These are phyloP conservation scores for Thinopyrum elongatum DNA, from an alignment of 176 grass and related monocot genomes.

Conservation along the genomic window DNA sequence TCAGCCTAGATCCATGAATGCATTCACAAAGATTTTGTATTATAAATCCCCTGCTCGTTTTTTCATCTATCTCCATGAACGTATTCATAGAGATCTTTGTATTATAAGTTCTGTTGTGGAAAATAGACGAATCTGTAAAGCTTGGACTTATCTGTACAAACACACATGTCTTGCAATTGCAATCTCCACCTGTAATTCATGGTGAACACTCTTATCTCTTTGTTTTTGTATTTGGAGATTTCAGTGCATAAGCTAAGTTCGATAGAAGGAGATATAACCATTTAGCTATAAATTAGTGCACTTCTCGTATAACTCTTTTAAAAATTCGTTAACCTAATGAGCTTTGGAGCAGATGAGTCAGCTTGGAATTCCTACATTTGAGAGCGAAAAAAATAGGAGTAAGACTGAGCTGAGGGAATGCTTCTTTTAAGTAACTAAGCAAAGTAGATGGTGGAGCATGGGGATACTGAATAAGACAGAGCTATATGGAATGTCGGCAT, in stretches of 20 bases:
- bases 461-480: conserved; percentile 33
- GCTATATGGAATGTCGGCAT: conserved; percentile 83
- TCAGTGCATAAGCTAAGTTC: conserved; percentile 1
- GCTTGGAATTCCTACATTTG: conserved; percentile 89
- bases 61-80: too few relatives aligned
- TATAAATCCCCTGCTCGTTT: too few relatives aligned
- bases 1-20: too few relatives aligned
- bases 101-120: too few relatives aligned
- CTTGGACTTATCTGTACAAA: conserved; percentile 95
- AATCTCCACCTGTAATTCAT: conserved; percentile 69
- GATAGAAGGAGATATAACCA: not conserved
- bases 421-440: conserved; percentile 10
- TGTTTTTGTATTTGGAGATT: not conserved
- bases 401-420: not conserved
- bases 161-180: conserved; percentile 74
- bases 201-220: not conserved
- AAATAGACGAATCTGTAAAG: conserved; percentile 38
- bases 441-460: not conserved
- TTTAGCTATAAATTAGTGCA: not conserved
- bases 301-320: not conserved
- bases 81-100: too few relatives aligned
- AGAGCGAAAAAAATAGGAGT: conserved; percentile 16
- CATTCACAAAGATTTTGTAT: too few relatives aligned
- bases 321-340: conserved; percentile 62
- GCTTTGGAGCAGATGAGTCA: conserved; percentile 94